Base-by-base conservation (phyloP, 1,139 yeast genomes). In the Candida buenavistaensis region DNA sequence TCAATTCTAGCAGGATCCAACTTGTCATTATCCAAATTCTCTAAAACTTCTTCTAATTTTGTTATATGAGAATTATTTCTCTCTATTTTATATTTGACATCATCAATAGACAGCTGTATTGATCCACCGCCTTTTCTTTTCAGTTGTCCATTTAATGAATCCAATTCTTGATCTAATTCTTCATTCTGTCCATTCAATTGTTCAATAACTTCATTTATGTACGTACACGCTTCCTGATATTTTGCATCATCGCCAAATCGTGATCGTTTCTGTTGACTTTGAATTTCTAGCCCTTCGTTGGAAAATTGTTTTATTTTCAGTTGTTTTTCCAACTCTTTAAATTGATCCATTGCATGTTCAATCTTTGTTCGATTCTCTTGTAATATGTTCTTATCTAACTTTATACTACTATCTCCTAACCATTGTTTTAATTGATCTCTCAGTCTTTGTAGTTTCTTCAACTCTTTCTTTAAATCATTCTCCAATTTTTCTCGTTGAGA, bases 401-500 rank as follows among this genome's bases (percentile, higher is more conserved):
- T 90, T 36, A 90, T 90, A 44, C 94, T 95, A 51, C 83, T 84
- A 50, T 94, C 95, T 30, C 95, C 80, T 55, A 90, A 68, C 98
- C 98, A 94, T 38, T 87, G 84, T 62, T 94, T 94, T 48, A 94
- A 86, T 62, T 90, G 97, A 61, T 94, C 98, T 57, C 98, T 78
- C 54, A 85, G 81, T 54, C 96, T 79, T 59, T 94, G 99, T 36
- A 94, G 72, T 62, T 89, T 90, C 62, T 94, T 94, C 60, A 94
- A 92, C 59, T 94, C 98, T 52, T 95, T 85, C 69, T 94, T 94
- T 57, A 94, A 68, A 55, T 92, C 98, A 49, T 82, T 79, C 60
- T 94, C 98, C 42, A 92, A 74, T 62, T 92, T 92, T 57, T 94
- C 98, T 65, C 92, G 85, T 57, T 90, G 97, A 8, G 96, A 82